phyloP scores from a whole-genome alignment of 2,329 filamentous ascomycete species.

The Clarireedia homoeocarpa region DNA sequence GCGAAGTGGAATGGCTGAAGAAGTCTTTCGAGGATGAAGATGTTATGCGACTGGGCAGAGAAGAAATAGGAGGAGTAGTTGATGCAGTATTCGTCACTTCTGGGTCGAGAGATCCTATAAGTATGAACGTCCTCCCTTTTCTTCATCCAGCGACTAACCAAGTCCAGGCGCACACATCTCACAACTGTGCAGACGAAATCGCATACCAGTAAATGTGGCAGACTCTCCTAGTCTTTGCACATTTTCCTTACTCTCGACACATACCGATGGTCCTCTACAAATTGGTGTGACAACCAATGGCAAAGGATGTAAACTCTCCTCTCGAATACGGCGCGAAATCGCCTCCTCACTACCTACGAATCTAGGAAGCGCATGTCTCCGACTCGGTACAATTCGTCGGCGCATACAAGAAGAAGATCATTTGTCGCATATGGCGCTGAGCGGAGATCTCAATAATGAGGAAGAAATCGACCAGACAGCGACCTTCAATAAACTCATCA shows the following conservation, averaged over 20 bases:
- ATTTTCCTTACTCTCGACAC: slow-evolving; percentile 81
- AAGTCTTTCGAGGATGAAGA: slow-evolving; percentile 63
- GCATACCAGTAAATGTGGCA: slow-evolving; percentile 89
- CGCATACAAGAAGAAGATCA: slow-evolving; percentile 70
- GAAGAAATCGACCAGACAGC: slow-evolving; percentile 66
- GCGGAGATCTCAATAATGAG: slow-evolving; percentile 30
- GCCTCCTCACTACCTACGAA: slow-evolving; percentile 67
- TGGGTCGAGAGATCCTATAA: slow-evolving; percentile 39
- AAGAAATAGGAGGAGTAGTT: slow-evolving; percentile 69
- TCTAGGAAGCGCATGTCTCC: slow-evolving; percentile 68
- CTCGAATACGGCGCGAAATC: slow-evolving; percentile 81
- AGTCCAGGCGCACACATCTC: slow-evolving; percentile 58
- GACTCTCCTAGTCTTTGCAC: slow-evolving; percentile 82
- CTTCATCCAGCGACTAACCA: not conserved
- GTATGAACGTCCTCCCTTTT: slow-evolving; percentile 23
- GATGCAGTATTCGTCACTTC: slow-evolving; percentile 87
- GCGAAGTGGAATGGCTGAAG: slow-evolving; percentile 57
- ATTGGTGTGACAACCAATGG: slow-evolving; percentile 95
- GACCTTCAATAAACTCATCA: slow-evolving; percentile 76
- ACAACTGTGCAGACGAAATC: slow-evolving; percentile 63
- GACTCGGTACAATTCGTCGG: slow-evolving; percentile 65
- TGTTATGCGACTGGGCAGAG: slow-evolving; percentile 67
- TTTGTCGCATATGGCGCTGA: slow-evolving; percentile 24
- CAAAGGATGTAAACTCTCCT: slow-evolving; percentile 86
- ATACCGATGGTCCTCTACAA: slow-evolving; percentile 85